These are phyloP conservation scores for Nannizziopsis arthrosporioides DNA, from an alignment of 2,329 filamentous ascomycete genomes.

Conservation along the genomic window DNA sequence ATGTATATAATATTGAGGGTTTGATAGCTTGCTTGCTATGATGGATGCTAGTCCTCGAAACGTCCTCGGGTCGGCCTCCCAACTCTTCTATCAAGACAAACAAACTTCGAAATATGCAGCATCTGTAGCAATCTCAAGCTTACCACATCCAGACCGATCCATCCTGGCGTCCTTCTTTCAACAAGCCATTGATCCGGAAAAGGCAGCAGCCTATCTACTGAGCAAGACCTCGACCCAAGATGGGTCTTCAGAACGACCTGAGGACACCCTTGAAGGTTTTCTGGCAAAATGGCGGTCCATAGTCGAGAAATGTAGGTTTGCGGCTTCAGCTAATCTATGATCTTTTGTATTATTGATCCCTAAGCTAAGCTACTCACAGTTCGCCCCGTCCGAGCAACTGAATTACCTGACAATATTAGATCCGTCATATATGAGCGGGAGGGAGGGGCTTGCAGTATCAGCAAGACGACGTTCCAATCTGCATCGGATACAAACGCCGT, in stretches of 20 bases:
- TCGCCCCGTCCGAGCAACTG: constrained; percentile 11
- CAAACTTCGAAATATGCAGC: constrained; percentile 14
- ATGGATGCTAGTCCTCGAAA: constrained; percentile 11
- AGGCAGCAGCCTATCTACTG: constrained; percentile 15
- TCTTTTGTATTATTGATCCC: background rate
- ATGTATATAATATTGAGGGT: background rate
- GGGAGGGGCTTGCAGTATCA: constrained; percentile 15
- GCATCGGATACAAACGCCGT: background rate
- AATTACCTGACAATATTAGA: constrained; percentile 9
- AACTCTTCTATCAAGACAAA: constrained; percentile 16
- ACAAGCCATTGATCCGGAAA: constrained; percentile 12
- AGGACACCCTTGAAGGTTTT: constrained; percentile 6
- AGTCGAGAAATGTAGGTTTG: constrained; percentile 14
- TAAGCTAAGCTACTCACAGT: constrained; percentile 3
- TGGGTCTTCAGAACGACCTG: background rate
- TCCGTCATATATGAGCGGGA: constrained; percentile 14
- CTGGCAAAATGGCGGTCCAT: constrained; percentile 13
- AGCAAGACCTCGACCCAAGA: background rate
- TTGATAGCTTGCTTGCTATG: background rate
- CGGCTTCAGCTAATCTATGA: background rate
- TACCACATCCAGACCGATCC: constrained; percentile 16
- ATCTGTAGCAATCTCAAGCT: constrained; percentile 12
- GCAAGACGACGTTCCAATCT: constrained; percentile 4
- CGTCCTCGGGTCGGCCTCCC: constrained; percentile 16
- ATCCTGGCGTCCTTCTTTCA: constrained; percentile 15